Conservation (phyloP, 192 early-diverging fungal genomes). For the Backusella westeae region DNA sequence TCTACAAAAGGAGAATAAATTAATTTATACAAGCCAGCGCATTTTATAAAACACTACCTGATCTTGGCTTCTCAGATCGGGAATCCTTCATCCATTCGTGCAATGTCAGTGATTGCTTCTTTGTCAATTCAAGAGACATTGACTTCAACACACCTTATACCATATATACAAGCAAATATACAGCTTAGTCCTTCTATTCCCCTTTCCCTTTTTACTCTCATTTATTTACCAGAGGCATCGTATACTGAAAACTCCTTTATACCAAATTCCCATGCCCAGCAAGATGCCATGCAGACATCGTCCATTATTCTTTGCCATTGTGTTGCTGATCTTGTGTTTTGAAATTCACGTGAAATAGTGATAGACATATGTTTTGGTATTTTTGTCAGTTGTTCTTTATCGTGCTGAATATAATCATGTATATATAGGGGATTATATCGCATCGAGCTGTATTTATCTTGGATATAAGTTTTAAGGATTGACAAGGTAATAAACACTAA, state of each 20-base stretch:
- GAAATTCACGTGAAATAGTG: slow-evolving; percentile 25
- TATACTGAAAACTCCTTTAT: slow-evolving; percentile 25
- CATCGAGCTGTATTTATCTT: neutral
- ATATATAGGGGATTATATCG: neutral
- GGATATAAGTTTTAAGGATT: neutral
- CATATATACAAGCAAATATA: neutral
- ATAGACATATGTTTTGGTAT: slow-evolving; percentile 23
- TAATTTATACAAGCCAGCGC: neutral
- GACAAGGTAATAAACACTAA: neutral
- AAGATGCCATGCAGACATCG: slow-evolving; percentile 15
- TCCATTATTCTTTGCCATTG: slow-evolving; percentile 23
- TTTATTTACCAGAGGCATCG: slow-evolving; percentile 21
- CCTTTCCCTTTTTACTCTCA: neutral
- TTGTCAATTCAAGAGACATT: slow-evolving; percentile 15
- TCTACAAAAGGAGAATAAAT: neutral
- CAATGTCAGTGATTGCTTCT: slow-evolving; percentile 19
- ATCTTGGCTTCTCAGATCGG: neutral
- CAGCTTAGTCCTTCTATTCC: neutral
- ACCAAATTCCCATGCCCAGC: slow-evolving; percentile 33
- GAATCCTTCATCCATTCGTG: slow-evolving; percentile 19
- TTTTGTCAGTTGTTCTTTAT: slow-evolving; percentile 22
- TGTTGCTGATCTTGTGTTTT: neutral
- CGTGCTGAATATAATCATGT: slow-evolving; percentile 2
- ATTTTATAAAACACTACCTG: neutral
- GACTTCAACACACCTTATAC: slow-evolving; percentile 17